These are phyloP conservation scores for Sanghuangporus sanghuang DNA, from an alignment of 1,284 basidiomycete genomes.

Conservation along the genomic window DNA sequence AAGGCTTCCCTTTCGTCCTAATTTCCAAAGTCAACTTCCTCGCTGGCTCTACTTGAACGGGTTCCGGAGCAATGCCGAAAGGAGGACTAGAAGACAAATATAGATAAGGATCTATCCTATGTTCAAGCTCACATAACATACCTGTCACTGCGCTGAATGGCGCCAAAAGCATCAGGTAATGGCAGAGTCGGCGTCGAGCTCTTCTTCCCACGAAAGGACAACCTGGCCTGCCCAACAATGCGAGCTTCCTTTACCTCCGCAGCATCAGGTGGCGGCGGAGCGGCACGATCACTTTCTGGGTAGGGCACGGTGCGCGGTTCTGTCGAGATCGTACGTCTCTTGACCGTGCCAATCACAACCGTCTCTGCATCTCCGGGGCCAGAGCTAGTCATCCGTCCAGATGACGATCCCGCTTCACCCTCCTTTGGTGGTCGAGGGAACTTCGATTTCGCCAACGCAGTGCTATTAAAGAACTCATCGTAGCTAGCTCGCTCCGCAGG, in stretches of 20 bases:
- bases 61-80: constrained; percentile 11
- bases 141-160: constrained; percentile 16
- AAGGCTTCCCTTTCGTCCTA: constrained; percentile 25
- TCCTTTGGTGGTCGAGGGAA: constrained; percentile 46
- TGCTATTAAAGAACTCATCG: constrained; percentile 86
- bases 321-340: background rate
- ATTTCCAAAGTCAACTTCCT: constrained; percentile 9
- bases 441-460: constrained; percentile 78
- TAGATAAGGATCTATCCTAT: background rate
- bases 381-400: constrained; percentile 18
- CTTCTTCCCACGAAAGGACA: constrained; percentile 11
- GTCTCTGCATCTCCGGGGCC: constrained; percentile 3
- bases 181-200: background rate
- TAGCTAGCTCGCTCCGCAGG: constrained; percentile 86
- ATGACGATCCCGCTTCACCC: constrained; percentile 22
- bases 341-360: constrained; percentile 9
- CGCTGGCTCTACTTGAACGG: constrained; percentile 9
- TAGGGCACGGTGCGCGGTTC: constrained; percentile 8
- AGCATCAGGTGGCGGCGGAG: constrained; percentile 7
- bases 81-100: constrained; percentile 8
- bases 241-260: background rate
- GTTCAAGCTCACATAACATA: background rate
- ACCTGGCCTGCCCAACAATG: background rate
- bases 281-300: constrained; percentile 11
- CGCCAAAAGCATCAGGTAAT: constrained; percentile 11